Evolutionary conservation across 768 basidiomycete genomes (phyloP).

Genomic region (Daedalea quercina): DNA sequence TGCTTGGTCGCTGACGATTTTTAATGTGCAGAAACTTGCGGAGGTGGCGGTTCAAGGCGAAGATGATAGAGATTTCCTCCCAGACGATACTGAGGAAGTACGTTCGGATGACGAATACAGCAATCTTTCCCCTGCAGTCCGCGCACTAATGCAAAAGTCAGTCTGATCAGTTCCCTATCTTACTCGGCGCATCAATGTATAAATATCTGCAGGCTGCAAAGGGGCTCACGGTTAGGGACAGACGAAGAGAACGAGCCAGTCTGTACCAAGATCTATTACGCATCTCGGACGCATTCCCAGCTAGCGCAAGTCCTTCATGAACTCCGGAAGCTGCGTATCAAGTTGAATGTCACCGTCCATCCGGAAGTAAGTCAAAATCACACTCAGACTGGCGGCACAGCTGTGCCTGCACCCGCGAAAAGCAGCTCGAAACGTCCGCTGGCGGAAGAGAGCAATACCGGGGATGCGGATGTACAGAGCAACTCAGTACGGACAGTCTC

Average conservation of each 20-base stretch:
- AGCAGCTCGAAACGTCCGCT: slow-evolving; percentile 1
- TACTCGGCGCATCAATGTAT: background rate
- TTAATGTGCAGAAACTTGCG: slow-evolving; percentile 13
- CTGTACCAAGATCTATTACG: slow-evolving; percentile 86
- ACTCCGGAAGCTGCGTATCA: slow-evolving; percentile 53
- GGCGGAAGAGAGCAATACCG: background rate
- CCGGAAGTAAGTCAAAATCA: background rate
- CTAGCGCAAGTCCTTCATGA: slow-evolving; percentile 88
- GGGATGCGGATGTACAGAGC: background rate
- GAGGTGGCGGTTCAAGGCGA: slow-evolving; percentile 19
- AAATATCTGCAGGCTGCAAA: slow-evolving; percentile 7
- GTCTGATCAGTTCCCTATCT: background rate
- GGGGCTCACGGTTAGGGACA: slow-evolving; percentile 9
- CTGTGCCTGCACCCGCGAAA: background rate
- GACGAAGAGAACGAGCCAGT: slow-evolving; percentile 46
- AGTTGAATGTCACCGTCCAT: slow-evolving; percentile 32
- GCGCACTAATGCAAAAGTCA: slow-evolving; percentile 75
- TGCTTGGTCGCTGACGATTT: too few relatives aligned
- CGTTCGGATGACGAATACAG: slow-evolving; percentile 26
- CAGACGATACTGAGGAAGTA: slow-evolving; percentile 36
- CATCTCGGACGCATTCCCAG: slow-evolving; percentile 95
- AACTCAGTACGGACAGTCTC: slow-evolving; percentile 58
- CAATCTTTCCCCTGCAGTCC: slow-evolving; percentile 73
- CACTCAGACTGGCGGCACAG: background rate
- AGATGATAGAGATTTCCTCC: slow-evolving; percentile 69